These are phyloP conservation scores for Xenosphaeropsis pyriputrescens DNA, from an alignment of 2,329 filamentous ascomycete genomes.

Conservation along the genomic window DNA sequence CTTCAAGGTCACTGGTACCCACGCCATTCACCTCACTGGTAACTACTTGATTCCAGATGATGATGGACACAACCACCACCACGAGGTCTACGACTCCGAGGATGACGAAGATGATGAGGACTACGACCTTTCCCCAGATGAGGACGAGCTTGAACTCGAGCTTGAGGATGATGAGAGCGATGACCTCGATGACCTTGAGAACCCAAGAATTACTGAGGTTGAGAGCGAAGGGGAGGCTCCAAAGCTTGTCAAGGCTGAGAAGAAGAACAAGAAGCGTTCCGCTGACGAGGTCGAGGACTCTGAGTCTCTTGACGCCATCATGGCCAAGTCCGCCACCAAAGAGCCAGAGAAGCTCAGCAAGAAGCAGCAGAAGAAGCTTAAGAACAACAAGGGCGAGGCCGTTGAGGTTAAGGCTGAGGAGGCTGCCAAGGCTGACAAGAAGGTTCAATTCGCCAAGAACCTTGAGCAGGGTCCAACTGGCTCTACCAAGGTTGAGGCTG, in stretches of 20 bases:
- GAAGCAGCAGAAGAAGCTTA: slow-evolving; percentile 95
- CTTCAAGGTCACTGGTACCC: slow-evolving; percentile 82
- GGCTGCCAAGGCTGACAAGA: slow-evolving; percentile 59
- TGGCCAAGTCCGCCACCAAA: slow-evolving; percentile 53
- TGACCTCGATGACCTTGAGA: slow-evolving; percentile 61
- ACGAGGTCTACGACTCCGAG: slow-evolving; percentile 46
- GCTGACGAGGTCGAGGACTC: slow-evolving; percentile 56
- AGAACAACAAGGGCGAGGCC: slow-evolving; percentile 95
- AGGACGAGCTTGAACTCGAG: slow-evolving; percentile 54
- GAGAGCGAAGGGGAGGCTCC: slow-evolving; percentile 61
- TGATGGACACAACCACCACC: slow-evolving; percentile 33
- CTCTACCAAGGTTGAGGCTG: slow-evolving; percentile 33
- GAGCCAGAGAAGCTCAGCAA: slow-evolving; percentile 62
- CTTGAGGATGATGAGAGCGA: slow-evolving; percentile 50
- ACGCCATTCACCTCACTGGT: slow-evolving; percentile 83
- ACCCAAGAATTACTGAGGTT: slow-evolving; percentile 74
- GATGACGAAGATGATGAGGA: slow-evolving; percentile 52
- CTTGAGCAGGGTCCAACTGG: slow-evolving; percentile 91
- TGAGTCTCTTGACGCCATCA: slow-evolving; percentile 68
- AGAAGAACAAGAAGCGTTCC: slow-evolving; percentile 79
- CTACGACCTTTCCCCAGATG: slow-evolving; percentile 69
- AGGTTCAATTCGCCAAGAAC: slow-evolving; percentile 98
- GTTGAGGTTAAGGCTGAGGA: slow-evolving; percentile 36
- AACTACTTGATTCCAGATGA: slow-evolving; percentile 77
- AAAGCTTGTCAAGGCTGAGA: slow-evolving; percentile 33